Percentiles rank a stretch among this genome's conserved stretches.
Conservation (phyloP, 305 asterid genomes). For the Withania somnifera region DNA sequence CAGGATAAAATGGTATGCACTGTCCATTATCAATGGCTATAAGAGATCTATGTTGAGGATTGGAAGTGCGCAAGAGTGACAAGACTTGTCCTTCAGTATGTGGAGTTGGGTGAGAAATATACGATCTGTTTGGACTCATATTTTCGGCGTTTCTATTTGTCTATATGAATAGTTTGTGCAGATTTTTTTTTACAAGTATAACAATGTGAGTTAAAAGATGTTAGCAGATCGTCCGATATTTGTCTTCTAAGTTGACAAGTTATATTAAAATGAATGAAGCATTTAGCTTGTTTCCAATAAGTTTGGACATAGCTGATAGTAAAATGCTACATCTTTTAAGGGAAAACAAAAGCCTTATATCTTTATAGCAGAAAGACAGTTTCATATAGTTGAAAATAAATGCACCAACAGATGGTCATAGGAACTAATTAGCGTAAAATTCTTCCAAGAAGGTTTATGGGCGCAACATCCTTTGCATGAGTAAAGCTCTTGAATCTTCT, state of each 20-base stretch:
- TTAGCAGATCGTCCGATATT: neutral
- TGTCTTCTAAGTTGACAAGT: neutral
- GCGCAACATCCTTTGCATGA: neutral
- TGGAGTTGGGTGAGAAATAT: neutral
- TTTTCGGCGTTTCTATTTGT: neutral
- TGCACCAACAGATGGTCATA: neutral
- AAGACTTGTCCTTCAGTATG: neutral
- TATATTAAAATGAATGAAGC: neutral
- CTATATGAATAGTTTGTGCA: neutral
- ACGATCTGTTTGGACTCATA: neutral
- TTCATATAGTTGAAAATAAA: neutral
- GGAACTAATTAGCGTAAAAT: neutral
- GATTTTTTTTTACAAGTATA: neutral
- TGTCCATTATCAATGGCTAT: neutral
- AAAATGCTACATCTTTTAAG: neutral
- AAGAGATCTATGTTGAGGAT: neutral
- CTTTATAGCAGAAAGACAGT: neutral
- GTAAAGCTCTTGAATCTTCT: neutral
- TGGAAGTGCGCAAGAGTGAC: neutral
- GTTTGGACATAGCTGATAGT: neutral
- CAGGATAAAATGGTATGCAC: neutral
- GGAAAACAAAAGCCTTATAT: neutral
- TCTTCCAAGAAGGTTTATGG: neutral
- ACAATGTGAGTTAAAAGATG: neutral
- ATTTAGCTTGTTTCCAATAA: neutral